phyloP scores from a whole-genome alignment of 2,329 filamentous ascomycete genomes.

The Furcasterigmium sp. region DNA sequence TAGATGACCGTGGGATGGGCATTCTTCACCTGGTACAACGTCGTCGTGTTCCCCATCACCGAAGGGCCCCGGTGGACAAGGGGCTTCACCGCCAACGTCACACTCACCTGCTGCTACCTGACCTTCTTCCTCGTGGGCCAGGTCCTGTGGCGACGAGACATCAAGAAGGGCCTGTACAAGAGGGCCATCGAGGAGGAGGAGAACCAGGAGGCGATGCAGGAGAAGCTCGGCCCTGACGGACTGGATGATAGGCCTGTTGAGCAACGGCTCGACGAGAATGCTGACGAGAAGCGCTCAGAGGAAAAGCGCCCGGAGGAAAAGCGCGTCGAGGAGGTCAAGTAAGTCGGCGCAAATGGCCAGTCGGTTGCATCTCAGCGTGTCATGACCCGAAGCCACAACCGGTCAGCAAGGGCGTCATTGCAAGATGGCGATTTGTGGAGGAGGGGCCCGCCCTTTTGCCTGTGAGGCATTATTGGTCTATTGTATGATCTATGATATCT shows the following conservation, averaged over 20 bases:
- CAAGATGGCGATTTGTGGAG: too few relatives aligned
- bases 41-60: slow-evolving; percentile 16
- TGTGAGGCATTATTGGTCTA: too few relatives aligned
- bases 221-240: slow-evolving; percentile 8
- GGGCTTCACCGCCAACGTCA: slow-evolving; percentile 16
- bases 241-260: not conserved
- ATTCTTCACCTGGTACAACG: slow-evolving; percentile 17
- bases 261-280: not conserved
- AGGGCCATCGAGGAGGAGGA: slow-evolving; percentile 15
- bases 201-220: slow-evolving; percentile 15
- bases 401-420: too few relatives aligned
- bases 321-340: not conserved
- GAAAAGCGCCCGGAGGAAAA: not conserved
- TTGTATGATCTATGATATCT: too few relatives aligned
- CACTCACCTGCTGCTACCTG: slow-evolving; percentile 19
- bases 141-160: slow-evolving; percentile 22
- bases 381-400: too few relatives aligned
- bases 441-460: too few relatives aligned
- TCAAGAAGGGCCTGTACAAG: slow-evolving; percentile 15
- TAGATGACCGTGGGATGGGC: slow-evolving; percentile 24
- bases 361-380: too few relatives aligned
- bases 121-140: slow-evolving; percentile 23
- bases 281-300: not conserved
- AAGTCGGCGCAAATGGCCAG: too few relatives aligned
- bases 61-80: slow-evolving; percentile 15